These are phyloP conservation scores for Plasmodium vinckei DNA, from an alignment of 169 alveolate species.

Conservation along the genomic window DNA sequence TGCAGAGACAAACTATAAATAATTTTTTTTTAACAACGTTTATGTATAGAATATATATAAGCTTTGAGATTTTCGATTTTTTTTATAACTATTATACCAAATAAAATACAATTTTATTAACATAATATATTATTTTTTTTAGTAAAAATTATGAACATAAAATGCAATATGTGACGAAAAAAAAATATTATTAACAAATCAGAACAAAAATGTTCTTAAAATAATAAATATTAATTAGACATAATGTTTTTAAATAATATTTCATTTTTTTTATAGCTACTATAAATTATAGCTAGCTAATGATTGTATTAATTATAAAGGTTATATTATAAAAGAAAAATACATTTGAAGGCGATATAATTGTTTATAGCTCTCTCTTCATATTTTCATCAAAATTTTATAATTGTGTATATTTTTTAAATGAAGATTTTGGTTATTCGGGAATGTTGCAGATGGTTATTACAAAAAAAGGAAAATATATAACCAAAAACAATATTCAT, in stretches of 20 bases:
- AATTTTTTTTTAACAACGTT: constrained; percentile 13
- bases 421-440: too few relatives aligned
- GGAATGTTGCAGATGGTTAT: too few relatives aligned
- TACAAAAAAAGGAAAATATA: too few relatives aligned
- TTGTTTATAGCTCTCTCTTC: too few relatives aligned
- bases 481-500: too few relatives aligned
- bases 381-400: too few relatives aligned
- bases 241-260: constrained; percentile 1
- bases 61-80: background rate
- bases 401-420: too few relatives aligned
- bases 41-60: constrained; percentile 15
- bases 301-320: background rate
- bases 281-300: constrained; percentile 30
- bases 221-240: too few relatives aligned
- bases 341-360: too few relatives aligned
- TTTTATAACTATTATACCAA: constrained; percentile 12
- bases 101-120: constrained; percentile 12
- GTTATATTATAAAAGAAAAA: too few relatives aligned
- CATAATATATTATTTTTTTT: constrained; percentile 23
- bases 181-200: constrained; percentile 9
- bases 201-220: constrained; percentile 5
- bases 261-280: constrained; percentile 8
- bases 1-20: constrained; percentile 11
- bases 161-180: constrained; percentile 5
- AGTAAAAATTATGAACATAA: constrained; percentile 53